Base-by-base conservation (phyloP, 768 basidiomycete species). In the Boletales sp. region DNA sequence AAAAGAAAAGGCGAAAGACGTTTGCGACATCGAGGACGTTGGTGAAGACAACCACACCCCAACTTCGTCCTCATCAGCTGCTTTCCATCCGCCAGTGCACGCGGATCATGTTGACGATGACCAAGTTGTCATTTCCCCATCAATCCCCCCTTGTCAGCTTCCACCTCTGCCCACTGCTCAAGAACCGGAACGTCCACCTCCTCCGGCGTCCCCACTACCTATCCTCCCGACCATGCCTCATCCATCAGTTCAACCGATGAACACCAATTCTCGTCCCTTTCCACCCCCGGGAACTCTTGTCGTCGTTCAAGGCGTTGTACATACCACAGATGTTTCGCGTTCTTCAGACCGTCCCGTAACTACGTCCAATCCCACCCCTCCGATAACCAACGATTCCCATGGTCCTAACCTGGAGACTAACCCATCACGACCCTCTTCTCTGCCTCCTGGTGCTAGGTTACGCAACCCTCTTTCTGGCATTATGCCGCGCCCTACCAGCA, bases 221-320 rank as follows among this genome's bases (percentile, higher is more conserved):
- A 38, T 56, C 29, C 50, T 47, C 14, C 50, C 54, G 38, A 45
- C 55, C 35, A 58, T 55, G 42, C 40, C 65, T 40, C 57, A 66
- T 19, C 52, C 62, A 43, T 49, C 59, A 32, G 43, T 63, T 30
- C 60, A 65, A 27, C 59, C 56, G 12, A 37, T 48, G 18, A 68
- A 43, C 35, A 42, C 21, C 40, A 48, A 17, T 36, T 56, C 52
- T n/a, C 70, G 79, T 18, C 75, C 76, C 47, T 87, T 87, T 61
- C 85, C 86, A 32, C 82, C 86, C 0, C 82, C 86, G 0, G 86
- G 87, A 13, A 88, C 87, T 3, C 75, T 90, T 4, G 87, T 90
- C 21, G 86, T 90, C 32, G 87, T 90, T 0, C 87, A 90, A 66
- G 87, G 87, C 43, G 86, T 89, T 36, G 87, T 89, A 1, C 86